Percentiles rank a stretch among this genome's conserved stretches.
These are phyloP conservation scores for Alternaria tenuissima DNA, from an alignment of 2,329 filamentous ascomycete genomes.

Conservation along the genomic window DNA sequence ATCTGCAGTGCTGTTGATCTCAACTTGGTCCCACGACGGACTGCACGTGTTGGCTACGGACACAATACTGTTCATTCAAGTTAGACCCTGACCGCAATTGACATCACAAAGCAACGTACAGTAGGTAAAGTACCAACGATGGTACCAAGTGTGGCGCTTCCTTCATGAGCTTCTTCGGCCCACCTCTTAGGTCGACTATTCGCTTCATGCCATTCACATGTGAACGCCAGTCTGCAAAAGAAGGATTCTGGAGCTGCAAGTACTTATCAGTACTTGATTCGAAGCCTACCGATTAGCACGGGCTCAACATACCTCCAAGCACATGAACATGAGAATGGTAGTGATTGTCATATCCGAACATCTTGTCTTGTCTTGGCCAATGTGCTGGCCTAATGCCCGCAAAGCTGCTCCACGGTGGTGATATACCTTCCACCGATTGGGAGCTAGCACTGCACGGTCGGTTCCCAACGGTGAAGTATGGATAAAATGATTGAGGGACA, in stretches of 20 bases:
- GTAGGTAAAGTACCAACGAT: conserved; percentile 33
- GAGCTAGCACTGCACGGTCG: conserved; percentile 13
- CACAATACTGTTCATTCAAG: conserved; percentile 28
- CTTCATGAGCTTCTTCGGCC: conserved; percentile 28
- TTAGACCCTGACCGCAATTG: no score
- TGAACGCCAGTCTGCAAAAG: conserved; percentile 34
- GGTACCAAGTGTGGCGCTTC: conserved; percentile 28
- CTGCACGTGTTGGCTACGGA: conserved; percentile 38
- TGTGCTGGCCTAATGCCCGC: conserved; percentile 31
- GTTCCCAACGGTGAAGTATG: conserved; percentile 24
- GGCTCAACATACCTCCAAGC: conserved; percentile 34
- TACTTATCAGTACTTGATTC: background rate
- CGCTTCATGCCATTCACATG: conserved; percentile 38
- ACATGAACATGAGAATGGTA: conserved; percentile 42
- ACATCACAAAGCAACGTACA: conserved; percentile 25
- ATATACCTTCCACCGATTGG: conserved; percentile 33
- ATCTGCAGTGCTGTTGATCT: conserved; percentile 20
- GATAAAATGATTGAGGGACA: conserved; percentile 38
- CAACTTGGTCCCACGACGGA: conserved; percentile 36
- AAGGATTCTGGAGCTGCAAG: conserved; percentile 35
- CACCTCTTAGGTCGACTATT: conserved; percentile 42
- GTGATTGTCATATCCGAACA: conserved; percentile 37
- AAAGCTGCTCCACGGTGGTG: conserved; percentile 43
- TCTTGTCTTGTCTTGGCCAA: conserved; percentile 35
- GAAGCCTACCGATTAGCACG: background rate